Conservation (phyloP, 2,329 filamentous ascomycete species). For the Byssoonygena ceratinophila region DNA sequence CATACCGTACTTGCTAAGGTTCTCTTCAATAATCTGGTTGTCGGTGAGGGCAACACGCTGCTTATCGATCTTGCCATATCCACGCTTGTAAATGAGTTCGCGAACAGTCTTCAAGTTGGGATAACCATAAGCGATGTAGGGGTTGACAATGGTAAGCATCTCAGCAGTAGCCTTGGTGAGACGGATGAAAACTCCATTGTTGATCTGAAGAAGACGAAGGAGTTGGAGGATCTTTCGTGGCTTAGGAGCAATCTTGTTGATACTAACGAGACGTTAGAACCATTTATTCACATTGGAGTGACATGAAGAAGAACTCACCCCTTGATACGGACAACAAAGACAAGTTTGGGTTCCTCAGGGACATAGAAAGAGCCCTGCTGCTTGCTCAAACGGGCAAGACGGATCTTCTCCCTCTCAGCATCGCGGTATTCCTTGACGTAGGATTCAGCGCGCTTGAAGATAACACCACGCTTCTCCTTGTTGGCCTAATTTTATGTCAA, state of each 20-base stretch:
- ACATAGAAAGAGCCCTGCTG: constrained; percentile 89
- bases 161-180: constrained; percentile 95
- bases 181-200: constrained; percentile 97
- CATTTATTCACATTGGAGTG: not conserved
- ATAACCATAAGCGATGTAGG: constrained; percentile 98
- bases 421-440: constrained; percentile 99
- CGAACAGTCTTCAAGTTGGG: constrained; percentile 98
- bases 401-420: constrained; percentile 95
- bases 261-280: constrained; percentile 48
- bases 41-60: constrained; percentile 93
- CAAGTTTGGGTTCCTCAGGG: constrained; percentile 86
- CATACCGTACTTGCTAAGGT: constrained; percentile 95
- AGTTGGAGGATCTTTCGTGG: constrained; percentile 99
- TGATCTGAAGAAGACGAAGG: constrained; percentile 99
- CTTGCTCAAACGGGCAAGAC: constrained; percentile 80
- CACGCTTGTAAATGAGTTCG: constrained; percentile 99
- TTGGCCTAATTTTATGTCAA: constrained; percentile 55
- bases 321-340: constrained; percentile 99
- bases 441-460: constrained; percentile 99
- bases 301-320: constrained; percentile 46
- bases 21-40: constrained; percentile 95
- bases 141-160: constrained; percentile 98
- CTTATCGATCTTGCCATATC: constrained; percentile 98
- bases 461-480: constrained; percentile 96
- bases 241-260: constrained; percentile 99